These are phyloP conservation scores for Plasmodium berghei DNA, from an alignment of 169 alveolate species.

Conservation along the genomic window DNA sequence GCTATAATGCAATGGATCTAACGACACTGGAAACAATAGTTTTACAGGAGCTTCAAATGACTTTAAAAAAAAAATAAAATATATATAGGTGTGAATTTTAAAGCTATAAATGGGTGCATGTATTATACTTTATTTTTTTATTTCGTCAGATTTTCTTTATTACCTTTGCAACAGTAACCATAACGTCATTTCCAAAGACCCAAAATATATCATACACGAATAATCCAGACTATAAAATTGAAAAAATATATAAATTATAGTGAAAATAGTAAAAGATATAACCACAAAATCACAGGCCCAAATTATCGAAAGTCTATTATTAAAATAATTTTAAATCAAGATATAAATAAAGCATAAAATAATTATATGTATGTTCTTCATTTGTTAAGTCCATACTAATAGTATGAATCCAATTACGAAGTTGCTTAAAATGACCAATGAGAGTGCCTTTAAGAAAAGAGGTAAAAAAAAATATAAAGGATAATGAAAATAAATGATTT, in stretches of 20 bases:
- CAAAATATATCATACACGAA: constrained; percentile 95
- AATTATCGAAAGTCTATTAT: no score
- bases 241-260: not conserved
- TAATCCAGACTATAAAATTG: constrained; percentile 81
- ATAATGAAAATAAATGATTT: not conserved
- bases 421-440: constrained; percentile 68
- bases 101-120: not conserved
- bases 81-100: not conserved
- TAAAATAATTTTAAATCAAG: not conserved
- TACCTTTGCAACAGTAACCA: constrained; percentile 94
- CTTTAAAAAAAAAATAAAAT: constrained; percentile 15
- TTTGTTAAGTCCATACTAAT: constrained; percentile 20
- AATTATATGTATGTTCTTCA: not conserved
- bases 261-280: not conserved
- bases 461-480: not conserved
- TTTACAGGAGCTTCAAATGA: constrained; percentile 94
- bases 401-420: constrained; percentile 67
- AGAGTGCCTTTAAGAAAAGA: constrained; percentile 43
- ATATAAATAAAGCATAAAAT: not conserved
- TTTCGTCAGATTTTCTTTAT: not conserved
- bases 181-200: constrained; percentile 96
- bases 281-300: not conserved
- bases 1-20: constrained; percentile 85
- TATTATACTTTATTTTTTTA: not conserved
- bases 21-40: constrained; percentile 89